Percentiles rank a stretch among this genome's conserved stretches.
phyloP scores from a whole-genome alignment of 1,284 basidiomycete genomes.

The Trametes pubescens region DNA sequence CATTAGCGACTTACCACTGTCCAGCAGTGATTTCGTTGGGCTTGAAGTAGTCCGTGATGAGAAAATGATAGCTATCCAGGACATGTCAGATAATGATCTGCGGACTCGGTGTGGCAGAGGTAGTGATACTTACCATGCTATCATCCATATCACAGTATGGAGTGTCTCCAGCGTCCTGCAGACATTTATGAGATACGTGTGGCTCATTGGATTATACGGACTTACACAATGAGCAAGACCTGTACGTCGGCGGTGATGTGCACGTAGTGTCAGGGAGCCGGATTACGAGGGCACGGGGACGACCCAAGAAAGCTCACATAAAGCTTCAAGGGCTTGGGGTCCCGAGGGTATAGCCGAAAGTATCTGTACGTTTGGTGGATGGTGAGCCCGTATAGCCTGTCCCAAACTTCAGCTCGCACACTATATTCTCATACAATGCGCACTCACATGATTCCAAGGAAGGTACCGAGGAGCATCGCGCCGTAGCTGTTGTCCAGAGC shows the following conservation, averaged over 20 bases:
- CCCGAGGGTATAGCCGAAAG: constrained; percentile 18
- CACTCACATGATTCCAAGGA: constrained; percentile 14
- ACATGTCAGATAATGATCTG: background rate
- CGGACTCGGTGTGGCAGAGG: background rate
- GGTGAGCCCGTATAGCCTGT: constrained; percentile 20
- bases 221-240: constrained; percentile 2
- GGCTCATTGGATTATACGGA: background rate
- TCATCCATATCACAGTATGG: constrained; percentile 15
- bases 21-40: constrained; percentile 1
- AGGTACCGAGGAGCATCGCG: constrained; percentile 17
- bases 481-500: constrained; percentile 17
- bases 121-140: constrained; percentile 7
- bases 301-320: background rate
- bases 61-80: constrained; percentile 10
- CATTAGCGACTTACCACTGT: constrained; percentile 6
- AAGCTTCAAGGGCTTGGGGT: background rate
- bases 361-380: constrained; percentile 19
- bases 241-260: background rate
- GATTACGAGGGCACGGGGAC: no score
- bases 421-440: background rate
- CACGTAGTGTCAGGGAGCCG: background rate
- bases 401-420: background rate
- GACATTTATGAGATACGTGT: background rate
- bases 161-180: constrained; percentile 8
- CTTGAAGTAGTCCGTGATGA: constrained; percentile 13